Percentiles rank a stretch among this genome's conserved stretches.
Conservation (phyloP, 2,329 filamentous ascomycete species). For the Trichoderma citrinoviride region DNA sequence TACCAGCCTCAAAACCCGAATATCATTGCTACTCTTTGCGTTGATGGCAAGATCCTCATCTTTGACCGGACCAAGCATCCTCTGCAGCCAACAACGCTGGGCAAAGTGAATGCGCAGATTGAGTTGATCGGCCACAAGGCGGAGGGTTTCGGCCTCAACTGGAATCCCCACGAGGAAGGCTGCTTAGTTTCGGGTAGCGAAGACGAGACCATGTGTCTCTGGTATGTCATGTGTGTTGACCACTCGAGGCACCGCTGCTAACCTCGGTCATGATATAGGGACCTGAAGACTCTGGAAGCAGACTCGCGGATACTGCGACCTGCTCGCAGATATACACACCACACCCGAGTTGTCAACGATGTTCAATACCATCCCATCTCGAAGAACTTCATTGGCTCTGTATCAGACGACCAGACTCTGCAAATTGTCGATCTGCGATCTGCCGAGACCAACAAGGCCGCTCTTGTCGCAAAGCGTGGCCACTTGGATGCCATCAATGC, state of each 20-base stretch:
- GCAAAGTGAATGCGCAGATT: conserved; percentile 75
- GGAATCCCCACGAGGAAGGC: conserved; percentile 82
- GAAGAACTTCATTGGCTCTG: conserved; percentile 80
- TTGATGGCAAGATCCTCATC: conserved; percentile 83
- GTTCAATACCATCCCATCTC: conserved; percentile 92
- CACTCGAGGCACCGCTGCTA: conserved; percentile 4
- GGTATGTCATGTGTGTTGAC: conserved; percentile 52
- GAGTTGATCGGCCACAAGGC: conserved; percentile 79
- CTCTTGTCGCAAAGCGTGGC: conserved; percentile 67
- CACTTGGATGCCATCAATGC: conserved; percentile 94
- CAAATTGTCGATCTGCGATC: conserved; percentile 87
- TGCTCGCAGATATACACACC: conserved; percentile 76
- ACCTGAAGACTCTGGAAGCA: conserved; percentile 72
- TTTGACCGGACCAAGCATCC: conserved; percentile 96
- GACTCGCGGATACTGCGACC: conserved; percentile 69
- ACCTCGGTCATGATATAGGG: conserved; percentile 50
- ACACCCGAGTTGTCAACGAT: conserved; percentile 90
- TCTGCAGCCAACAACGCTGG: conserved; percentile 61
- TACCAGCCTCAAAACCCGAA: conserved; percentile 98
- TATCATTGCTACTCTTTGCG: conserved; percentile 88
- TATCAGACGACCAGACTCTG: conserved; percentile 91
- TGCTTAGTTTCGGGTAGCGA: conserved; percentile 87
- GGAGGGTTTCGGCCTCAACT: conserved; percentile 90
- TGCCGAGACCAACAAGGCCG: conserved; percentile 61
- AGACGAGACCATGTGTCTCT: conserved; percentile 86